Base-by-base conservation (phyloP, 108 stramenopile species). In the Pseudonitzschia pungens region DNA sequence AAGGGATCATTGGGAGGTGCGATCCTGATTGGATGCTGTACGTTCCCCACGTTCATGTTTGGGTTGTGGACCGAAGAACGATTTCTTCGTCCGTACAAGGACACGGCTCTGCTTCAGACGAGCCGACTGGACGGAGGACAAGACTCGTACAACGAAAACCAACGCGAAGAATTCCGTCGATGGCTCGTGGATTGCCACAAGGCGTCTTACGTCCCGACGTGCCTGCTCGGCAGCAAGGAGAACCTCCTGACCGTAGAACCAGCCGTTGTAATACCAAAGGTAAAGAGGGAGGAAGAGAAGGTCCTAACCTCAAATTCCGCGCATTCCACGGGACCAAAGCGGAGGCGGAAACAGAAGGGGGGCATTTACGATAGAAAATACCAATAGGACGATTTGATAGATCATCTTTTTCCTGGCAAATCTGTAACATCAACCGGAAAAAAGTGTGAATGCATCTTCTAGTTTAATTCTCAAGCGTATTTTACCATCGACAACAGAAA, bases 171-270 rank as follows among this genome's bases (percentile, higher is more conserved):
- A 64, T 92, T 84, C 65, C 75, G 92, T 29, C 68, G 76, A 20
- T 96, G 86, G 69, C 62, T 96, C 36, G 95, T 93, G 11, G 95
- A 96, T 70, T 83, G 84, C 18, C 95, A 96, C 84, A 89, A 90
- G 58, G 91, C 92, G 43, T 86, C 89, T 16, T 96, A 93, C 66
- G 91, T 96, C 27, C 95, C 95, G 26, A 84, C 89, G 26, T 96
- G 95, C 58, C 75, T 96, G 31, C 84, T 90, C 42, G 87, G 91
- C 33, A 78, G 82, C 16, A 71, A 80, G 33, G 45, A 67, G 22
- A 60, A 64, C 15, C 68, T 87, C 2, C 55, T 92, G 55, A 94
- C 93, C 22, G 86, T 86, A 11, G 93, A 90, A 65, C 87, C 88
- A 11, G 91, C 91, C 16, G 84, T 88, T 22, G 91, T 89, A 18